Evolutionary conservation across 2,329 filamentous ascomycete genomes (phyloP), one percentile per base, ranked within the genome.

Genomic region (Lanzia echinophila): DNA sequence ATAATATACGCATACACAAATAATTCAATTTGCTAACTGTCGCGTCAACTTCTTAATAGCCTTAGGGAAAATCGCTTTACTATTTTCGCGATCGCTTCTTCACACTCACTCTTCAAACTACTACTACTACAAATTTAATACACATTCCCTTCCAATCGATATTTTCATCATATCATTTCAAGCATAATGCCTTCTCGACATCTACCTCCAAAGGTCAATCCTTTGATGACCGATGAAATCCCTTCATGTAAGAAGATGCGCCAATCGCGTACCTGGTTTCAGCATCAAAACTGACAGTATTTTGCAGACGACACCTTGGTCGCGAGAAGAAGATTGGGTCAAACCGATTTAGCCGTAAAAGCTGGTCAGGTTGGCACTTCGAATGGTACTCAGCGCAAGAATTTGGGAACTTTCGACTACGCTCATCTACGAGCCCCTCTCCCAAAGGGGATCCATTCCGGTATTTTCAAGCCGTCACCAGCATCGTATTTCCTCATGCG

Each of bases 401-500:
- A 86, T 62, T 76, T 94, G 57, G 90, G 89, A 49, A 83, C 86
- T 45, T 96, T 99, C 69, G 94, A 97, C 72, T 99, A 99, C 71
- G 92, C 91, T 60, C 94, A 99, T 69, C 79, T 99, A 47, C 87
- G 92, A 67, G 92, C 91, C 57, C 92, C 94, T 13, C 75, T 99
- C 45, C 94, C 94, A 47, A 94, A 91, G 71, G 90, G 94, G 60
- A 85, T 97, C 62, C 82, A 84, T 28, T 96, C 91, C 6, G 94
- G 94, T 67, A 95, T 99, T 65, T 97, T 97, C 76, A 86, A 88
- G 66, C 86, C 84, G 56, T 70, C 73, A 10, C 92, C 94, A 5
- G 90, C 90, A 69, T 94, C 89, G 62, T 99, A 99, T 73, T 99
- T 97, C 71, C 75, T 99, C 63, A 99, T 99, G 88, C 85, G 89